Evolutionary conservation across 2,329 filamentous ascomycete species (phyloP), one percentile per base, ranked within the genome.

Genomic region (Nemania abortiva): DNA sequence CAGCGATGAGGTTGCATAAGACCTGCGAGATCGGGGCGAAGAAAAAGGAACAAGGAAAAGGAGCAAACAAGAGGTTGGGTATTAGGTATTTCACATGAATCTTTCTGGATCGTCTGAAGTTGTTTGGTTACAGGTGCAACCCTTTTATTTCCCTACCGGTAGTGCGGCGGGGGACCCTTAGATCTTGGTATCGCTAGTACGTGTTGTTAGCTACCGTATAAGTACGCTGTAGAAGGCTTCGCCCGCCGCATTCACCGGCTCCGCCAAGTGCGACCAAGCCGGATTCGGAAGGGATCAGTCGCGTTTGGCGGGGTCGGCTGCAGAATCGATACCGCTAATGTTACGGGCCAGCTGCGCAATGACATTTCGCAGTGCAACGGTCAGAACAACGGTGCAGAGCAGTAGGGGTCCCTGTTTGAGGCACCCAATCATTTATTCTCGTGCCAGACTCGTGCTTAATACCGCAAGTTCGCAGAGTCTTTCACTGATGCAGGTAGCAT

Each of bases 271-370:
- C 18, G 34, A 27, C 58, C 58, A 66, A 6, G 58, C 65, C 37
- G 49, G 27, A 67, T 63, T 63, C 54, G 47, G 65, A 54, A 59
- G 63, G 49, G 65, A 67, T 63, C 59, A 53, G 54, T 37, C 18
- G 34, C 49, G 60, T n/a, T 63, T 18, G 6, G 65, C 39, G 65
- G 54, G 54, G 42, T 37, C 15, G 13, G 39, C 39, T 42, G 39
- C 39, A 42, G 39, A 42, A 42, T 24, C 47, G 47, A 50, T 50
- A 24, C 47, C 47, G 39, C 39, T 42, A 42, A 42, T 42, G 39
- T 42, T 42, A 42, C 39, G 39, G 39, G 39, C 11, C 39, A 18
- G 11, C 39, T 42, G 39, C 39, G 39, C 39, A 42, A 42, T 49
- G 47, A 49, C 22, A 2, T n/a, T 24, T 6, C 47, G n/a, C 47